Evolutionary conservation across 306 rosid species (phyloP), one percentile per base, ranked within the genome.

Genomic region (Hippophae gyantsensis): DNA sequence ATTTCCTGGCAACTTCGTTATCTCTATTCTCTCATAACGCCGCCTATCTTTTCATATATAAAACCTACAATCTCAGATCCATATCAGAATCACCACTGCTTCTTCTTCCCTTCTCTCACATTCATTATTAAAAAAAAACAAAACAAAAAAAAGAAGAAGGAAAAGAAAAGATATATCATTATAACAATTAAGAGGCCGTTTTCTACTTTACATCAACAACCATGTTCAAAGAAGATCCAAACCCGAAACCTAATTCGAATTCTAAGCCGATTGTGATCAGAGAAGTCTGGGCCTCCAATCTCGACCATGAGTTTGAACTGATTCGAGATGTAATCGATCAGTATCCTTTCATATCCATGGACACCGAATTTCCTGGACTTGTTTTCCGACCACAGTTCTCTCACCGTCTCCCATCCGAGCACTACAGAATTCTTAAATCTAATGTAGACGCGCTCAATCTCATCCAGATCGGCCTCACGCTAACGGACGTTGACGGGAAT

Each of bases 371-470:
- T 18, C 95, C 97, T 1, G 97, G 87, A 0, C 56, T 85, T 0
- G 63, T 89, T 9, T 53, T 54, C 43, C 74, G 83, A 0, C 82
- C 86, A 0, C 48, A 42, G 0, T 50, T 57, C 62, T 8, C 45
- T 14, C 44, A 26, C 6, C 66, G n/a, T 5, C 76, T 74, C 40
- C 57, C 89, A 7, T 65, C 84, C 56, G 84, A 85, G 9, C 85
- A 83, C 57, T 89, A 89, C 69, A 42, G 18, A 6, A 2, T 79
- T 42, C 62, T 89, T 13, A 89, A 84, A 23, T 69, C 86, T 48
- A 86, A 89, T 80, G 97, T 89, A 3, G 97, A 89, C 66, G 84
- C 75, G 1, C 79, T 89, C 65, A 78, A 70, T 56, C 86, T 89
- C 13, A 89, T 89, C 71, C 93, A 86, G 62, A 68, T 89, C 2